Evolutionary conservation across 2,329 filamentous ascomycete genomes (phyloP), one percentile per base, ranked within the genome.

Genomic region (Aspergillus neotritici): DNA sequence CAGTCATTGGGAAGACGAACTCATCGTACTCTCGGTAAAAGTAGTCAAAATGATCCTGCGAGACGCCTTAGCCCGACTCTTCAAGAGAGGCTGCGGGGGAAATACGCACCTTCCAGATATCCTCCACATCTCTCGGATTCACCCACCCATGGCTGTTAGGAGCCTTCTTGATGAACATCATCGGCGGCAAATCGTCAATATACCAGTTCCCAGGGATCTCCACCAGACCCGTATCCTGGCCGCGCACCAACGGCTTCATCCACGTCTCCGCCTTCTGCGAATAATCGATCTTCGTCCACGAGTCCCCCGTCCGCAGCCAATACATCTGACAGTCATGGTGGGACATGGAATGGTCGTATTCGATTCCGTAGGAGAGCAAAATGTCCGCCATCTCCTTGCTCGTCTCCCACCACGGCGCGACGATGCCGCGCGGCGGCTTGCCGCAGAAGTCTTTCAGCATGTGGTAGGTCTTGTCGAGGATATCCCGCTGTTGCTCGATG

Each of bases 11-110:
- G 54, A 88, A 87, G 40, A 87, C 77, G 49, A 87, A 87, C 53
- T 86, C 82, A 53, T 88, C 83, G 49, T 86, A 83, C 62, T 88
- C 83, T 21, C 83, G 72, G 60, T 88, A 88, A 56, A 85, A 87
- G 64, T 87, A 82, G 52, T 78, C 72, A 47, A 81, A 79, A 43
- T 77, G 72, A 49, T 80, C 77, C 63, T 87, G 53, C 4, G 11
- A 10, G 4, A 16, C 4, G 6, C 7, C 40, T n/a, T n/a, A 36
- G 21, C 17, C 33, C 21, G 9, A 25, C 31, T 28, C 11, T 83
- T 76, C 46, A 84, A 8, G 10, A 10, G 15, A 15, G 11, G 11
- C 2, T 6, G 5, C 4, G 25, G 37, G 8, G 8, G 8, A 25
- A 13, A 15, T 12, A 51, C 50, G 13, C 5, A 57, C 56, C 53